phyloP scores from a whole-genome alignment of 805 yeast species.

The Kurtzmaniella cleridarum region DNA sequence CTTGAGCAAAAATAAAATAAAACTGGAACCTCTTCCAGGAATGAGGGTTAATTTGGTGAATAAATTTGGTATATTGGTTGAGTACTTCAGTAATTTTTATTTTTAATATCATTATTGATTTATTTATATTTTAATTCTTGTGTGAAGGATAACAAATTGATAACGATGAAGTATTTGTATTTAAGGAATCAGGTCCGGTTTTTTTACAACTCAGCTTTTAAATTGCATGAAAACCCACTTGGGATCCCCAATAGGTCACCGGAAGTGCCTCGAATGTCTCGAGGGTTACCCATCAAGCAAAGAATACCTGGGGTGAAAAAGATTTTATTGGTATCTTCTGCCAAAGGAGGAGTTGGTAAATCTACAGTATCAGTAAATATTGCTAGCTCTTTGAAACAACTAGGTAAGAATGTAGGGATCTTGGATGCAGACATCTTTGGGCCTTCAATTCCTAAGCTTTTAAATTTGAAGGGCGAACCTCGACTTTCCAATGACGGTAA shows the following conservation, averaged over 20 bases:
- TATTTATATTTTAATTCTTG: no score
- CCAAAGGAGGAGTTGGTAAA: slow-evolving; percentile 81
- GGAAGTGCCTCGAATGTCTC: slow-evolving; percentile 36
- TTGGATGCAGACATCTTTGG: slow-evolving; percentile 83
- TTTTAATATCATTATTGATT: no score
- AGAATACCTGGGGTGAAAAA: slow-evolving; percentile 56
- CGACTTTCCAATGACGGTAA: slow-evolving; percentile 46
- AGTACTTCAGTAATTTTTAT: no score
- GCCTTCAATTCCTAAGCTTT: slow-evolving; percentile 71
- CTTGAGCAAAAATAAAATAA: no score
- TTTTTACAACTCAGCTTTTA: background rate
- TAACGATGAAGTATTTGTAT: no score
- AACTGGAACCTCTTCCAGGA: background rate
- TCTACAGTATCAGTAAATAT: slow-evolving; percentile 69
- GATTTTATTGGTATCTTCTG: slow-evolving; percentile 64
- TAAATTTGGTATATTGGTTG: no score
- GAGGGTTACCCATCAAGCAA: slow-evolving; percentile 52
- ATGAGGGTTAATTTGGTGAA: no score
- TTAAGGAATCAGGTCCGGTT: no score
- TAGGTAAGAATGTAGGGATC: slow-evolving; percentile 58
- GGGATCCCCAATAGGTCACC: slow-evolving; percentile 32
- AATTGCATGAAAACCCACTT: slow-evolving; percentile 35
- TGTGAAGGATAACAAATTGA: no score
- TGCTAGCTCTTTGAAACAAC: slow-evolving; percentile 53
- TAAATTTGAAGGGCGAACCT: slow-evolving; percentile 70